A percentile compares a stretch with the other conserved stretches of the same genome.
These are phyloP conservation scores for Penicillium cosmopolitanum DNA, from an alignment of 495 filamentous ascomycete genomes.

Conservation along the genomic window DNA sequence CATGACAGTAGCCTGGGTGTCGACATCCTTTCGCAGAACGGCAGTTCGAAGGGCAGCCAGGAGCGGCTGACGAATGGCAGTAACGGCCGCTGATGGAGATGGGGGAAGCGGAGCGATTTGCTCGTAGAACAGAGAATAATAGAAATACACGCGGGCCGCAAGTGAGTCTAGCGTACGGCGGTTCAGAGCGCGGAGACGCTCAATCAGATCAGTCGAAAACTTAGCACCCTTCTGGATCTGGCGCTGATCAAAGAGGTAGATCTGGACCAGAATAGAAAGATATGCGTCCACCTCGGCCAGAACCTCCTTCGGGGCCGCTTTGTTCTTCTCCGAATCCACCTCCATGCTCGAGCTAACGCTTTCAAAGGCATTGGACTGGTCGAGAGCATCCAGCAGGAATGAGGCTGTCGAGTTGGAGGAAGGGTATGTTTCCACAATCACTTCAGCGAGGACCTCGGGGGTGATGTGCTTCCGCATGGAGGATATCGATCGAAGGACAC, in stretches of 20 bases:
- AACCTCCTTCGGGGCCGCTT: slow-evolving; percentile 61
- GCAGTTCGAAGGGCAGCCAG: slow-evolving; percentile 89
- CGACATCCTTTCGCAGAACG: slow-evolving; percentile 91
- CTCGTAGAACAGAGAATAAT: slow-evolving; percentile 93
- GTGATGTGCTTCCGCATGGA: slow-evolving; percentile 90
- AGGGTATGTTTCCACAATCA: slow-evolving; percentile 78
- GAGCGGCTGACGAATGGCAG: slow-evolving; percentile 82
- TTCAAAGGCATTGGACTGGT: slow-evolving; percentile 64
- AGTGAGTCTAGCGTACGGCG: slow-evolving; percentile 92
- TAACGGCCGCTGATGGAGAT: slow-evolving; percentile 79
- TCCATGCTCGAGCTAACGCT: slow-evolving; percentile 71
- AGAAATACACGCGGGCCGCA: slow-evolving; percentile 95
- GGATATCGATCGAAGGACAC: slow-evolving; percentile 92
- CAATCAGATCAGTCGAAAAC: slow-evolving; percentile 80
- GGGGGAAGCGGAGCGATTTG: slow-evolving; percentile 83
- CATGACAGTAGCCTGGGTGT: slow-evolving; percentile 94
- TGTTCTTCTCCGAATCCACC: slow-evolving; percentile 64
- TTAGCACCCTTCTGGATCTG: slow-evolving; percentile 74
- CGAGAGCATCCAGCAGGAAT: slow-evolving; percentile 69
- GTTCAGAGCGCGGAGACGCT: slow-evolving; percentile 85
- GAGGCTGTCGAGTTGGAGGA: slow-evolving; percentile 66
- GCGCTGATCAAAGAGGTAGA: slow-evolving; percentile 84
- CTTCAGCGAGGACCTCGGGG: slow-evolving; percentile 76
- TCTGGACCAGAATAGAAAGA: slow-evolving; percentile 85
- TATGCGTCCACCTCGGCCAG: slow-evolving; percentile 93